phyloP scores from a whole-genome alignment of 2,329 filamentous ascomycete genomes.

The Epichloe amarillans region DNA sequence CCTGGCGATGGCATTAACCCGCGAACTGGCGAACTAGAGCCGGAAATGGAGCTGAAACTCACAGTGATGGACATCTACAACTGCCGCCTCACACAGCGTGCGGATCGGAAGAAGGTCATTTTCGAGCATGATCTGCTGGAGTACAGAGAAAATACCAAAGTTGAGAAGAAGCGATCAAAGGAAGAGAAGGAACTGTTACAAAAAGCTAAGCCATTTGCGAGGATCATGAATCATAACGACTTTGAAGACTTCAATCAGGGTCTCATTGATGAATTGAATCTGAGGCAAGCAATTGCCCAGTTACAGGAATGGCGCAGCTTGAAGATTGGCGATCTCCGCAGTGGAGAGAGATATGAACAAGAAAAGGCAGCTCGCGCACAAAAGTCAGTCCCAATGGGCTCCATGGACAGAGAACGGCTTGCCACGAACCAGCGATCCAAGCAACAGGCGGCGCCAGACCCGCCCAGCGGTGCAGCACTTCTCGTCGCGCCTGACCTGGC shows the following conservation, averaged over 20 bases:
- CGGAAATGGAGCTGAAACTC: constrained; percentile 94
- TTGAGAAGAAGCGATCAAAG: constrained; percentile 91
- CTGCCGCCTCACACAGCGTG: constrained; percentile 73
- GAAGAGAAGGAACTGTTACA: constrained; percentile 85
- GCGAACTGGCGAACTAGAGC: constrained; percentile 71
- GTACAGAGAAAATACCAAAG: constrained; percentile 77
- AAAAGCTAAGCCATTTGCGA: constrained; percentile 88
- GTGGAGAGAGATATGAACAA: constrained; percentile 82
- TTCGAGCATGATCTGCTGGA: constrained; percentile 92
- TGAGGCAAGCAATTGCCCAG: constrained; percentile 78
- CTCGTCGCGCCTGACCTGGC: constrained; percentile 70
- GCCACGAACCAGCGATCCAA: constrained; percentile 57
- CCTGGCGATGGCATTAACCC: constrained; percentile 87
- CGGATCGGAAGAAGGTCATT: constrained; percentile 89
- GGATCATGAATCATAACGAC: constrained; percentile 91
- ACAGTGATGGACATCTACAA: constrained; percentile 99
- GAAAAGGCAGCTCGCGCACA: constrained; percentile 72
- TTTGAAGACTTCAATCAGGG: constrained; percentile 78
- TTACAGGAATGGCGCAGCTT: constrained; percentile 87
- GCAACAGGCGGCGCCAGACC: constrained; percentile 54
- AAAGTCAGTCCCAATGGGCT: constrained; percentile 56
- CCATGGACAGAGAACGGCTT: constrained; percentile 69
- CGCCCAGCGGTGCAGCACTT: constrained; percentile 59
- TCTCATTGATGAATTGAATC: constrained; percentile 78
- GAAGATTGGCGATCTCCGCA: constrained; percentile 70